These are phyloP conservation scores for Inga laurina DNA, from an alignment of 306 rosid genomes.

Conservation along the genomic window DNA sequence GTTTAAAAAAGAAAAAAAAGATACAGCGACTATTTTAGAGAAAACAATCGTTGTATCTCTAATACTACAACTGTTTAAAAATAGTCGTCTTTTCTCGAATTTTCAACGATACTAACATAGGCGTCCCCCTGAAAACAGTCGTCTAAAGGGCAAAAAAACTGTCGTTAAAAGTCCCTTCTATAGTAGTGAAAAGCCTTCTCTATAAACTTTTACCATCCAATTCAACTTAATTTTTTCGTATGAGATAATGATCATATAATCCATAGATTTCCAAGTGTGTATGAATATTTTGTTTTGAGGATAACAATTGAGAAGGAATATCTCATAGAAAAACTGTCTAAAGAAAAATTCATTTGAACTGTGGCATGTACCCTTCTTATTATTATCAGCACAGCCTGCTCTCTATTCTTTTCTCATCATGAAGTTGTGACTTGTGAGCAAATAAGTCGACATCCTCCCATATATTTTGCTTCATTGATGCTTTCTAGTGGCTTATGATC, in stretches of 20 bases:
- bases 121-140: too few relatives aligned
- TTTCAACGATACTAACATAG: too few relatives aligned
- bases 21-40: too few relatives aligned
- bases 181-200: too few relatives aligned
- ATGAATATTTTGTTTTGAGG: background rate
- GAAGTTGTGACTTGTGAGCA: background rate
- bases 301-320: background rate
- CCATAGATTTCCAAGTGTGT: background rate
- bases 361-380: background rate
- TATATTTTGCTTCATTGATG: conserved; percentile 15
- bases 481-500: conserved; percentile 27
- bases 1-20: too few relatives aligned
- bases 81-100: too few relatives aligned
- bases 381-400: background rate
- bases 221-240: background rate
- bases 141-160: too few relatives aligned
- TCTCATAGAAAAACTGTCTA: background rate
- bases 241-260: background rate
- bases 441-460: background rate
- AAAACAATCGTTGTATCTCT: too few relatives aligned
- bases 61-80: too few relatives aligned
- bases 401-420: background rate
- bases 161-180: too few relatives aligned
- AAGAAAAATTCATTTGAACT: conserved; percentile 9
- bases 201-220: background rate